phyloP scores from a whole-genome alignment of 1,284 basidiomycete genomes.

The Pisolithus thermaeus region DNA sequence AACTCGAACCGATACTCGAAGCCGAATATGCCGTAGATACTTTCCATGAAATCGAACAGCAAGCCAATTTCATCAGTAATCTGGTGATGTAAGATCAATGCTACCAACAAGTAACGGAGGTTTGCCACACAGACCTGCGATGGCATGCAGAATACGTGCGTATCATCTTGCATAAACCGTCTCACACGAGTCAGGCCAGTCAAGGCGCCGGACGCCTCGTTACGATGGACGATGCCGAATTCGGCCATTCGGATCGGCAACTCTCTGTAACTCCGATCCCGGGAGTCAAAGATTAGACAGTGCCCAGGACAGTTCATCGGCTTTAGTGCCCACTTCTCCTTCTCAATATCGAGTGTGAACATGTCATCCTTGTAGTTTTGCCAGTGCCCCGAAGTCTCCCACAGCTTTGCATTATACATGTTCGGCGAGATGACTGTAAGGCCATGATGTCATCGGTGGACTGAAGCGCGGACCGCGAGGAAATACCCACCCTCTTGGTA shows the following conservation, averaged over 20 bases:
- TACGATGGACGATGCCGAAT: slow-evolving; percentile 96
- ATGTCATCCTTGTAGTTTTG: slow-evolving; percentile 97
- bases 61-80: slow-evolving; percentile 84
- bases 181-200: slow-evolving; percentile 92
- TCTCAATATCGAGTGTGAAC: slow-evolving; percentile 92
- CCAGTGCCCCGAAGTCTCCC: slow-evolving; percentile 99
- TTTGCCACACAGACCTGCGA: slow-evolving; percentile 56
- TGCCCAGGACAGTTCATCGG: slow-evolving; percentile 99
- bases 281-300: slow-evolving; percentile 92
- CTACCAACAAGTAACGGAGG: neutral
- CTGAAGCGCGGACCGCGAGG: neutral
- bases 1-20: slow-evolving; percentile 96
- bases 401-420: slow-evolving; percentile 95
- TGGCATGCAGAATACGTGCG: slow-evolving; percentile 96
- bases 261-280: slow-evolving; percentile 94
- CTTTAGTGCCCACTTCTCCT: slow-evolving; percentile 92
- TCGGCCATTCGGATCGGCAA: slow-evolving; percentile 97
- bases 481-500: slow-evolving; percentile 69
- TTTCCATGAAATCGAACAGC: slow-evolving; percentile 93
- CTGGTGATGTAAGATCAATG: slow-evolving; percentile 32
- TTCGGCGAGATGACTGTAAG: slow-evolving; percentile 89
- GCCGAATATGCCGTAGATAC: slow-evolving; percentile 94
- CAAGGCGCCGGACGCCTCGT: slow-evolving; percentile 94
- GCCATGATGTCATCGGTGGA: slow-evolving; percentile 8
- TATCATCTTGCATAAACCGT: slow-evolving; percentile 97